A percentile compares a stretch with the other conserved stretches of the same genome.
Conservation (phyloP, 2,329 filamentous ascomycete species). For the Zymoseptoria tritici region DNA sequence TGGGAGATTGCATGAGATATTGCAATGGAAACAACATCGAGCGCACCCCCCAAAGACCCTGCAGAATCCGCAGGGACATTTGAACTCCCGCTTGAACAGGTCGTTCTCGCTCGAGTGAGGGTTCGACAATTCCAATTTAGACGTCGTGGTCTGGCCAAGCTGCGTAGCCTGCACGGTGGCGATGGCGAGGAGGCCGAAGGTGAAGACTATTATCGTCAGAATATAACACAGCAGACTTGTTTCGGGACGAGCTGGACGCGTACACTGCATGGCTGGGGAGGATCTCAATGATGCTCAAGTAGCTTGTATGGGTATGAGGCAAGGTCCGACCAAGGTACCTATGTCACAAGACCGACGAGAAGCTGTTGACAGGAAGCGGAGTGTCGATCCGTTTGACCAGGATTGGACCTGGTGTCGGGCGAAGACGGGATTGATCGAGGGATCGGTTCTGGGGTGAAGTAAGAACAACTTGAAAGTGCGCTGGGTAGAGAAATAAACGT, state of each 20-base stretch:
- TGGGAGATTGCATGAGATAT: too few relatives aligned
- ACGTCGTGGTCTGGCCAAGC: not conserved
- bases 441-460: too few relatives aligned
- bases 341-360: too few relatives aligned
- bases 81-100: not conserved
- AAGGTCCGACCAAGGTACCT: too few relatives aligned
- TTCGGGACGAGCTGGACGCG: not conserved
- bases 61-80: not conserved
- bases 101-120: not conserved
- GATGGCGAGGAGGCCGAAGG: not conserved
- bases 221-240: not conserved
- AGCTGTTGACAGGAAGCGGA: too few relatives aligned
- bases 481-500: too few relatives aligned
- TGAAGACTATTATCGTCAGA: not conserved
- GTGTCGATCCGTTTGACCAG: too few relatives aligned
- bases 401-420: too few relatives aligned
- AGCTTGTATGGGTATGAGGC: too few relatives aligned
- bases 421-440: too few relatives aligned
- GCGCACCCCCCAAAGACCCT: not conserved
- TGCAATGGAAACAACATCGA: not conserved
- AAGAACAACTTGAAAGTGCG: too few relatives aligned
- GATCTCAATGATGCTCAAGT: too few relatives aligned
- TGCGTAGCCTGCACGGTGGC: not conserved
- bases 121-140: not conserved
- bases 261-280: not conserved